Evolutionary conservation across 257 asterid species (phyloP).

Genomic region (Nicotiana sylvestris): DNA sequence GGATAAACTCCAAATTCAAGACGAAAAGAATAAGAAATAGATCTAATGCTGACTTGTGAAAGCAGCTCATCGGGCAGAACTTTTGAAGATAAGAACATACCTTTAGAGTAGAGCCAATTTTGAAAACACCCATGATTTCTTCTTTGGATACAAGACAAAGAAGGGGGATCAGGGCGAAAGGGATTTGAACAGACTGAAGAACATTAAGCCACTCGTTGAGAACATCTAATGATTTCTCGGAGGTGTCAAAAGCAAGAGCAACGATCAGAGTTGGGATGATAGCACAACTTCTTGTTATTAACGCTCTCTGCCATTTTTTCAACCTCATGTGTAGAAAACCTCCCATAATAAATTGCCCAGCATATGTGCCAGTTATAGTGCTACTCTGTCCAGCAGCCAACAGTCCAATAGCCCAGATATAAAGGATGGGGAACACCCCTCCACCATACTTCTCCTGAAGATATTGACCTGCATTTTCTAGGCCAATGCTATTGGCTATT

Average conservation of each 20-base stretch:
- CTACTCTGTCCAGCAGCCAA: conserved; percentile 87
- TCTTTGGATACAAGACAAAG: conserved; percentile 71
- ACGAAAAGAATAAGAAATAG: neutral
- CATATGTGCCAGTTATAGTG: conserved; percentile 77
- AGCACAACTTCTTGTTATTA: conserved; percentile 73
- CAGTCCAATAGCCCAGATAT: conserved; percentile 77
- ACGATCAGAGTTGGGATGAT: conserved; percentile 65
- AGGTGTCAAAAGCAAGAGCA: conserved; percentile 63
- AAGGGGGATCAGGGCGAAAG: conserved; percentile 76
- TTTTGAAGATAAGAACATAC: conserved; percentile 21
- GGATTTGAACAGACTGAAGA: conserved; percentile 76
- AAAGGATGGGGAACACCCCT: conserved; percentile 59
- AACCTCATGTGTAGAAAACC: conserved; percentile 60
- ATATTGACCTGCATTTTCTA: conserved; percentile 67
- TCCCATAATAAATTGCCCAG: conserved; percentile 83
- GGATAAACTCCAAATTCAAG: neutral
- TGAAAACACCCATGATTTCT: conserved; percentile 79
- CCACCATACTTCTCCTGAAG: conserved; percentile 78
- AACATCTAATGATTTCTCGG: conserved; percentile 61
- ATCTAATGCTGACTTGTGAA: neutral
- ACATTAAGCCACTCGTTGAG: conserved; percentile 81
- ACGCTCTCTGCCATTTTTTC: conserved; percentile 74
- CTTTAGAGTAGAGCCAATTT: conserved; percentile 59
- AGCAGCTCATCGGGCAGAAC: neutral
- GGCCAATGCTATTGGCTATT: conserved; percentile 58